Conservation (phyloP, 148 eudicot genomes). For the Salicornia ramosissima region DNA sequence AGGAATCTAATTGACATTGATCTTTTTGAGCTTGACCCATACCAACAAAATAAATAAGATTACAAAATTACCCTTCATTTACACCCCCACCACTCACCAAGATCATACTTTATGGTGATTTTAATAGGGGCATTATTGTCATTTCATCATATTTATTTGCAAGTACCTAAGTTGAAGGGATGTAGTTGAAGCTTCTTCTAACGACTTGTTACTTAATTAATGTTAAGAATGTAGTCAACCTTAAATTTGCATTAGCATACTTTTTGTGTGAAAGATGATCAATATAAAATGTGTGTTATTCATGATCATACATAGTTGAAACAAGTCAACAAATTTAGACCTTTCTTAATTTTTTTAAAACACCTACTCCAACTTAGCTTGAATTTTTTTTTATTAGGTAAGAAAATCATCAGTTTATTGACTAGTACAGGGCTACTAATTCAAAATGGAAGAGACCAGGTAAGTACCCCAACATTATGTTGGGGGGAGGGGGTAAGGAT, state of each 20-base stretch:
- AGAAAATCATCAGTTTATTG: too few relatives aligned
- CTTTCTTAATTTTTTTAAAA: not conserved
- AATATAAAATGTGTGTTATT: slow-evolving; percentile 12
- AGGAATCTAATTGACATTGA: slow-evolving; percentile 8
- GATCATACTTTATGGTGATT: not conserved
- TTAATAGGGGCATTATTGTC: not conserved
- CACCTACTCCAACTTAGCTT: too few relatives aligned
- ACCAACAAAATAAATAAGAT: not conserved
- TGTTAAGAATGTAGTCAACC: not conserved
- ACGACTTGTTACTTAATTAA: slow-evolving; percentile 4
- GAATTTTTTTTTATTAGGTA: too few relatives aligned
- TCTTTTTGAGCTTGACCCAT: not conserved
- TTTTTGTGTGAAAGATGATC: not conserved
- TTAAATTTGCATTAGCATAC: not conserved
- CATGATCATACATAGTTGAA: not conserved
- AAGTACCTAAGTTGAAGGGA: too few relatives aligned
- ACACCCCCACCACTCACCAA: too few relatives aligned
- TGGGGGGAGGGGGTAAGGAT: too few relatives aligned
- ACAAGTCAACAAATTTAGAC: slow-evolving; percentile 8
- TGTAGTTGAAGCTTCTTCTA: not conserved
- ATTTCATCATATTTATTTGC: too few relatives aligned
- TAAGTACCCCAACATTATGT: too few relatives aligned
- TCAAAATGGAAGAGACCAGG: too few relatives aligned
- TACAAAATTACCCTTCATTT: not conserved
- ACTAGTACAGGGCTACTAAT: too few relatives aligned